These are phyloP conservation scores for Xylaria flabelliformis DNA, from an alignment of 495 filamentous ascomycete genomes.

Conservation along the genomic window DNA sequence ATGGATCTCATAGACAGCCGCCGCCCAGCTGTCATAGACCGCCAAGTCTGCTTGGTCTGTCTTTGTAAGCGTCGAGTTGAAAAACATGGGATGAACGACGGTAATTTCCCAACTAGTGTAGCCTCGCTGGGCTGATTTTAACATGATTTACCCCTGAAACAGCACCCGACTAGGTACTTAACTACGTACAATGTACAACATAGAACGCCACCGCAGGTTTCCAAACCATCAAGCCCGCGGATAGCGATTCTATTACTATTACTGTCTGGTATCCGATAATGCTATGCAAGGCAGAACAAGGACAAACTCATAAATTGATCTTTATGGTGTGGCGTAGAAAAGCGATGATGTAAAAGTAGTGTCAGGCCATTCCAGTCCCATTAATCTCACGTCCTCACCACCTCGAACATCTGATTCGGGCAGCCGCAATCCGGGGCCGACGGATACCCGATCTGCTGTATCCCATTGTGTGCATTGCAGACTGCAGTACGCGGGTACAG, in stretches of 20 bases:
- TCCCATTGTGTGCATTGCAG: conserved; percentile 4
- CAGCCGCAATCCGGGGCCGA: neutral
- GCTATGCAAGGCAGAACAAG: neutral
- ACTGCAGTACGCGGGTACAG: neutral
- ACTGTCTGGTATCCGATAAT: neutral
- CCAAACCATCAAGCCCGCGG: conserved; percentile 1
- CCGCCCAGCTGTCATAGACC: neutral
- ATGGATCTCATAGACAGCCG: neutral
- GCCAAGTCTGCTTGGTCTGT: too few relatives aligned
- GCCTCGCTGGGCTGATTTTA: conserved; percentile 17
- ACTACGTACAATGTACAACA: neutral
- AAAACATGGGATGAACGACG: neutral
- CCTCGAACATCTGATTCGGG: conserved; percentile 20
- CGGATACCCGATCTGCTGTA: neutral
- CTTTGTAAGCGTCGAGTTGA: neutral
- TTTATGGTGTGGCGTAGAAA: neutral
- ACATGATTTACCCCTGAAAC: conserved; percentile 21
- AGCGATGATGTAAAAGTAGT: neutral
- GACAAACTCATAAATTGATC: neutral
- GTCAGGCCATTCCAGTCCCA: conserved; percentile 15
- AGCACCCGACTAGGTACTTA: neutral
- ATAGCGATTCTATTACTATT: conserved; percentile 9
- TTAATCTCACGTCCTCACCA: conserved; percentile 2
- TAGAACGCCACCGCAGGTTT: neutral
- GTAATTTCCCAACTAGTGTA: conserved; percentile 14